These are phyloP conservation scores for Rosellinia necatrix DNA, from an alignment of 2,329 filamentous ascomycete genomes.

Conservation along the genomic window DNA sequence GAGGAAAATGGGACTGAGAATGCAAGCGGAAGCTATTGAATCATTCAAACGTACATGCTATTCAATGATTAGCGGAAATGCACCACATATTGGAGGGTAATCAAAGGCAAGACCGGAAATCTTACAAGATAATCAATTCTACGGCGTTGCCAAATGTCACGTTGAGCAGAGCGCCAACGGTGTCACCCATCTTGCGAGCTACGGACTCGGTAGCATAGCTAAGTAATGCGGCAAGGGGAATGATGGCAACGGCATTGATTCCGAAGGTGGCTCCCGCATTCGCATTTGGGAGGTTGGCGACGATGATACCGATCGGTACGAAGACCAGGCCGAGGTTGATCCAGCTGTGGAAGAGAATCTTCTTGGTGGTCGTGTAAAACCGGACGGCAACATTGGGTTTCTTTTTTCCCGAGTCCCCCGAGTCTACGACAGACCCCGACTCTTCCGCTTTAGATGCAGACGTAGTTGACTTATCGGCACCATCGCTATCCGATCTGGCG, in stretches of 20 bases:
- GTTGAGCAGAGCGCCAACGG: slow-evolving; percentile 73
- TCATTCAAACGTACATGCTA: slow-evolving; percentile 35
- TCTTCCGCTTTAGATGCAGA: slow-evolving; percentile 55
- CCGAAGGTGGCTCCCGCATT: slow-evolving; percentile 69
- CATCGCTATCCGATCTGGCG: slow-evolving; percentile 36
- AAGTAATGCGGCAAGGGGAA: slow-evolving; percentile 73
- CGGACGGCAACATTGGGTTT: slow-evolving; percentile 41
- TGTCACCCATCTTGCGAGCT: slow-evolving; percentile 72
- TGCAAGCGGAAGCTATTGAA: neutral
- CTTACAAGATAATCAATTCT: slow-evolving; percentile 76
- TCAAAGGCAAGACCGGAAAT: slow-evolving; percentile 2
- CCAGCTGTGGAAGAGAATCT: slow-evolving; percentile 73
- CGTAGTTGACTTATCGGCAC: slow-evolving; percentile 43
- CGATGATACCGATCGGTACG: slow-evolving; percentile 75
- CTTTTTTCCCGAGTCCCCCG: slow-evolving; percentile 35
- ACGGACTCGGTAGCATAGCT: slow-evolving; percentile 77
- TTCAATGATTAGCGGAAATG: slow-evolving; percentile 28
- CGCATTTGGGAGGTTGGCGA: slow-evolving; percentile 57
- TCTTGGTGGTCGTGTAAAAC: slow-evolving; percentile 58
- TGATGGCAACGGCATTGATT: slow-evolving; percentile 76
- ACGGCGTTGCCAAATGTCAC: slow-evolving; percentile 81
- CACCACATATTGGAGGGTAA: neutral
- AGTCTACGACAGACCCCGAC: slow-evolving; percentile 61
- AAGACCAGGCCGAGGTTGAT: slow-evolving; percentile 78
- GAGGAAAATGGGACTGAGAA: neutral